phyloP scores from a whole-genome alignment of 2,329 filamentous ascomycete species.

The Venturia nashicola region DNA sequence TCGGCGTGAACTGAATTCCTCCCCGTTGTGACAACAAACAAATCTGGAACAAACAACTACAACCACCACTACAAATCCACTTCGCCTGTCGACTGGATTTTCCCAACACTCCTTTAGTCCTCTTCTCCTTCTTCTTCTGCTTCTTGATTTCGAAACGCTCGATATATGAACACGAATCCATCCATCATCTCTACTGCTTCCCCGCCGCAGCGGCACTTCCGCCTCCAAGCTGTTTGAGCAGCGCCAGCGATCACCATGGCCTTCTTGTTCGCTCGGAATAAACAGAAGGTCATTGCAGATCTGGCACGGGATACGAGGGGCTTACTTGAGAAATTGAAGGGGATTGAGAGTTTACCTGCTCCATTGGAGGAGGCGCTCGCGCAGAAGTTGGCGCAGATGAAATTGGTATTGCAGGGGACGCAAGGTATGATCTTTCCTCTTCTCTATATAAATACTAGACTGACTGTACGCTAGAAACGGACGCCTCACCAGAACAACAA shows the following conservation, averaged over 20 bases:
- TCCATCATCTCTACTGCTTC: not conserved
- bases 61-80: not conserved
- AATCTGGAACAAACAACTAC: not conserved
- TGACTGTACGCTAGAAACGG: constrained; percentile 49
- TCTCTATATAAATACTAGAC: not conserved
- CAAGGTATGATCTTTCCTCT: constrained; percentile 45
- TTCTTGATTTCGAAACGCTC: not conserved
- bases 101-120: not conserved
- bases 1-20: not conserved
- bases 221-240: not conserved
- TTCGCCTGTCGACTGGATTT: not conserved
- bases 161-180: not conserved
- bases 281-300: constrained; percentile 49
- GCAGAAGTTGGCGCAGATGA: constrained; percentile 80
- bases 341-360: constrained; percentile 43
- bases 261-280: constrained; percentile 54
- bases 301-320: constrained; percentile 52
- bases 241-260: constrained; percentile 38
- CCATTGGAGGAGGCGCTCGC: constrained; percentile 74
- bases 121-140: not conserved
- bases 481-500: constrained; percentile 77
- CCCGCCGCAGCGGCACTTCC: not conserved
- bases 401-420: constrained; percentile 83
- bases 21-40: constrained; percentile 1
- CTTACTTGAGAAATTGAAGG: constrained; percentile 42